A percentile compares a stretch with the other conserved stretches of the same genome.
phyloP scores from a whole-genome alignment of 2,329 filamentous ascomycete genomes.

The Talaromyces amestolkiae region DNA sequence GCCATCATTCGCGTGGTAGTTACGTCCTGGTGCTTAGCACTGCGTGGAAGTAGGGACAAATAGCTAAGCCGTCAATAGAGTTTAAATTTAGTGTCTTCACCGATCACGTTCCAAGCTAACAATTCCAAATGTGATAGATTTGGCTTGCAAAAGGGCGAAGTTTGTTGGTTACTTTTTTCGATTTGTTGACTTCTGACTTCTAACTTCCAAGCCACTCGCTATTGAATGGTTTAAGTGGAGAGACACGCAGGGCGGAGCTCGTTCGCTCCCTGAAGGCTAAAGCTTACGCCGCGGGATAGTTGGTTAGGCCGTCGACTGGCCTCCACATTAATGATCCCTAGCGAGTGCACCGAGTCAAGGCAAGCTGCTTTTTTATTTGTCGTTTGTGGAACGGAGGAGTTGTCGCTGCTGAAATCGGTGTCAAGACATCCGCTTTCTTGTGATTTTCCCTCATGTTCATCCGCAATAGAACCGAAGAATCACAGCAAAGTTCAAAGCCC shows the following conservation, averaged over 20 bases:
- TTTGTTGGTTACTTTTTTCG: not conserved
- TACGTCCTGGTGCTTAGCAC: not conserved
- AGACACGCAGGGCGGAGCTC: not conserved
- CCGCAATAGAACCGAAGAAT: not conserved
- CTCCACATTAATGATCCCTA: not conserved
- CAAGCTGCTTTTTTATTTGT: not conserved
- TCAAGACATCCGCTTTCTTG: not conserved
- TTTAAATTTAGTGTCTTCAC: constrained; percentile 3
- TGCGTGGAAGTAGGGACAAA: not conserved
- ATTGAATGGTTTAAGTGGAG: not conserved
- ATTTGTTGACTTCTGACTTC: not conserved
- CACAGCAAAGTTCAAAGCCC: not conserved
- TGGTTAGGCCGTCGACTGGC: not conserved
- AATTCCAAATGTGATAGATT: not conserved
- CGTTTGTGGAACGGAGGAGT: not conserved
- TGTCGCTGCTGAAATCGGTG: not conserved
- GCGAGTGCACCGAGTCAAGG: not conserved
- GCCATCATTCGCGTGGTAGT: not conserved
- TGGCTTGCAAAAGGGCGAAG: not conserved
- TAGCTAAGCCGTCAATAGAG: not conserved
- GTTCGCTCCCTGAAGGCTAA: not conserved
- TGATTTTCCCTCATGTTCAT: not conserved
- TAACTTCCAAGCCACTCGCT: constrained; percentile 1
- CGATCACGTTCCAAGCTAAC: not conserved
- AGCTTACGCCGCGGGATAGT: not conserved